Percentiles rank a stretch among this genome's conserved stretches.
phyloP scores from a whole-genome alignment of 2,329 filamentous ascomycete genomes.

The Beauveria sp. region DNA sequence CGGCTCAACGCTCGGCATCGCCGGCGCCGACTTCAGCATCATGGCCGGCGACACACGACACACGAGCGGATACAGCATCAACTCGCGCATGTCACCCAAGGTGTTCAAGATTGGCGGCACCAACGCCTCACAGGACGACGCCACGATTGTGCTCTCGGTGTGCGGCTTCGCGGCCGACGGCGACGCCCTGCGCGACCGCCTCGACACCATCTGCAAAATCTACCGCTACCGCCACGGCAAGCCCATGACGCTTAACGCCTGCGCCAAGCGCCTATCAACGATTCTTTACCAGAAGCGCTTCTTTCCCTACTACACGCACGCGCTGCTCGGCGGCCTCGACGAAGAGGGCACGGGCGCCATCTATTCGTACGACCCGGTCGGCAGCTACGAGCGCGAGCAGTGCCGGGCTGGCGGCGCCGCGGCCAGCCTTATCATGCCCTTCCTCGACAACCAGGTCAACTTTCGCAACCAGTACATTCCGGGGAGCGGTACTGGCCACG shows the following conservation, averaged over 20 bases:
- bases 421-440: constrained; percentile 94
- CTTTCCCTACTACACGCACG: constrained; percentile 97
- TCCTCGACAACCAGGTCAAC: constrained; percentile 99
- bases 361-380: constrained; percentile 96
- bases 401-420: constrained; percentile 90
- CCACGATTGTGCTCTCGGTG: constrained; percentile 82
- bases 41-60: constrained; percentile 95
- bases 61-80: constrained; percentile 97
- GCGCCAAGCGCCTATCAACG: constrained; percentile 87
- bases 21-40: constrained; percentile 89
- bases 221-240: constrained; percentile 98
- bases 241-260: constrained; percentile 88
- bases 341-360: constrained; percentile 90
- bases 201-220: constrained; percentile 95
- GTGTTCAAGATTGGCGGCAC: constrained; percentile 96
- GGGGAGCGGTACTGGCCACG: constrained; percentile 75
- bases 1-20: constrained; percentile 90
- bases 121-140: constrained; percentile 74
- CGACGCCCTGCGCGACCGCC: constrained; percentile 83
- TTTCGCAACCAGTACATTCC: constrained; percentile 98
- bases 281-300: constrained; percentile 97
- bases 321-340: constrained; percentile 88
- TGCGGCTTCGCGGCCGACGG: constrained; percentile 96
- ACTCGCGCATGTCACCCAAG: constrained; percentile 90
- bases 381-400: constrained; percentile 94